Evolutionary conservation across 2,329 filamentous ascomycete genomes (phyloP).

Genomic region (Paraphaeosphaeria sporulosa): DNA sequence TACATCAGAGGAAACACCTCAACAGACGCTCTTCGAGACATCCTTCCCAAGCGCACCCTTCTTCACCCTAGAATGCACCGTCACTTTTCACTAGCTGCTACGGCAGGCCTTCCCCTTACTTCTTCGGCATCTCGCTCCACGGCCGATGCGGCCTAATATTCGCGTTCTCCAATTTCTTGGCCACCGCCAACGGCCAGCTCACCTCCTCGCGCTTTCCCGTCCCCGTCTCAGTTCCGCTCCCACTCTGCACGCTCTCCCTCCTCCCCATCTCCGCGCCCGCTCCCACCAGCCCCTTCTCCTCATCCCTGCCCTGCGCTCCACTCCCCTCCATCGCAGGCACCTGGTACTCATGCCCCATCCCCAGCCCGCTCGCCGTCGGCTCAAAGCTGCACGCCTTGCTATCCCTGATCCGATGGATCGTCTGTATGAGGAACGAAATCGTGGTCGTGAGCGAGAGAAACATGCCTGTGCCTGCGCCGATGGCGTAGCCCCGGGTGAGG

Average conservation of each 20-base stretch:
- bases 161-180: conserved; percentile 24
- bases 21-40: too few relatives aligned
- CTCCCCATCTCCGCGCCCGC: conserved; percentile 22
- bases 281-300: conserved; percentile 20
- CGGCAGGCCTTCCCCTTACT: background rate
- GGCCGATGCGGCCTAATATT: conserved; percentile 34
- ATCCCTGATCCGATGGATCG: conserved; percentile 22
- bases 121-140: conserved; percentile 36
- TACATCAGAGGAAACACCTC: too few relatives aligned
- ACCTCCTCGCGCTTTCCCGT: conserved; percentile 24
- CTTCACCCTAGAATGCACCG: too few relatives aligned
- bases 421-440: conserved; percentile 24
- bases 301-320: conserved; percentile 19
- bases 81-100: too few relatives aligned
- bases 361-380: conserved; percentile 39
- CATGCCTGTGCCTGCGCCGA: conserved; percentile 26
- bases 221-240: background rate
- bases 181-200: conserved; percentile 27
- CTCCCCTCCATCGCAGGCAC: conserved; percentile 36
- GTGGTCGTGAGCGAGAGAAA: conserved; percentile 27
- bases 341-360: conserved; percentile 35
- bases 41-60: too few relatives aligned
- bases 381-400: conserved; percentile 39
- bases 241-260: background rate
- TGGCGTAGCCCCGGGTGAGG: conserved; percentile 29